Evolutionary conservation across 106 monocot species (phyloP), one percentile per base, ranked within the genome.

Genomic region (Apostasia shenzhenica): DNA sequence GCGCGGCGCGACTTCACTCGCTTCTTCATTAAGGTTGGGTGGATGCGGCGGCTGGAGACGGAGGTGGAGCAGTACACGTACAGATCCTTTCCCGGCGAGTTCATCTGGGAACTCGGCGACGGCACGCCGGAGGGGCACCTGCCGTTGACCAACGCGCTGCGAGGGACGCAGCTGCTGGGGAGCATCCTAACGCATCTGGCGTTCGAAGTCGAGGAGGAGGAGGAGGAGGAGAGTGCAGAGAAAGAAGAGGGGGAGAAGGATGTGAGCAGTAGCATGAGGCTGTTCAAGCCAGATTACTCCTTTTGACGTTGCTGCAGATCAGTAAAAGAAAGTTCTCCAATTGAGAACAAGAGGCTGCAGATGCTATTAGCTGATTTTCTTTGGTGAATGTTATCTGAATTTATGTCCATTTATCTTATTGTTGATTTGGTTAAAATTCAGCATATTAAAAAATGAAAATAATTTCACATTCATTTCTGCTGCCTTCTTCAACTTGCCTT

Each of bases 31-130:
- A 73, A 62, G 43, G 79, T 92, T 0, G 89, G 89, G 45, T 97
- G 97, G 97, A 92, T 97, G 97, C 87, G 83, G 85, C 77, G 78
- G 79, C 82, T 97, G 26, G 92, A 92, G 39, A 81, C 89, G 0
- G 89, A 89, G 70, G 75, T 87, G 57, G 92, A 81, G 81, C 97
- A 97, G 77, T 85, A 74, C 79, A 87, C 77, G n/a, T 97, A 97
- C 81, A 48, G 85, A 63, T 55, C 82, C 2, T 97, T 97, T 62
- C 97, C 97, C 0, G 69, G 65, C 6, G 97, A 97, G 79, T 97
- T 97, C 79, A 67, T 79, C 0, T 94, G 94, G 94, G 81, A 87
- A 77, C 68, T 92, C 69, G 76, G 72, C 13, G 90, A 82, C 1
- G 80, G 65, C 13, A 74, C 81, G 10, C 97, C 97, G n/a, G 86